Conservation (phyloP, 2,329 filamentous ascomycete genomes). For the Xylaria sp. region DNA sequence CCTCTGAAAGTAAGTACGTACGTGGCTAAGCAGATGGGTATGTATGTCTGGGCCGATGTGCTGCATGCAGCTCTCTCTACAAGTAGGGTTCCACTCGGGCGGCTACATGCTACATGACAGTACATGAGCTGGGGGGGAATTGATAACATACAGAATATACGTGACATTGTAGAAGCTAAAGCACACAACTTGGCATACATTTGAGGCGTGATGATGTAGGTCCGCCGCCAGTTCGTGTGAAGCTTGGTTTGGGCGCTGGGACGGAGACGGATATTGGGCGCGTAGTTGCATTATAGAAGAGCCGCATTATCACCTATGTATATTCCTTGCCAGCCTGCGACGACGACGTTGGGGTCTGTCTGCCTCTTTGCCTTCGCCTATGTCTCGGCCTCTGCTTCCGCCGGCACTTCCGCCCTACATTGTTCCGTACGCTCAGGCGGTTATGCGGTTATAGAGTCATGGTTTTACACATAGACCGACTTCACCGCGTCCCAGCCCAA, state of each 20-base stretch:
- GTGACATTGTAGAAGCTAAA: conserved; percentile 21
- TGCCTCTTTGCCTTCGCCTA: too few species aligned
- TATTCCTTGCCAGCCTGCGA: conserved; percentile 14
- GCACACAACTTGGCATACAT: conserved; percentile 22
- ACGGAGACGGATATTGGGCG: conserved; percentile 16
- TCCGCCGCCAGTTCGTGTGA: conserved; percentile 3
- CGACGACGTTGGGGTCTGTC: conserved; percentile 11
- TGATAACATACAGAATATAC: conserved; percentile 24
- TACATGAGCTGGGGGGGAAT: conserved; percentile 18
- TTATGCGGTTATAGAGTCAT: conserved; percentile 2
- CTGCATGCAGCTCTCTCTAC: conserved; percentile 17
- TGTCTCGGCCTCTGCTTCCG: not conserved
- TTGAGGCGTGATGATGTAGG: conserved; percentile 25
- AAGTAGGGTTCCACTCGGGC: conserved; percentile 22
- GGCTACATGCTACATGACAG: conserved; percentile 21
- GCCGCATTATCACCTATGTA: conserved; percentile 23
- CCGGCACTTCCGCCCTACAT: not conserved
- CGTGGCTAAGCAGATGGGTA: not conserved
- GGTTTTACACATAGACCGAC: not conserved
- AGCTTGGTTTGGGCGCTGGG: conserved; percentile 6
- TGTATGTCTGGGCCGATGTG: not conserved
- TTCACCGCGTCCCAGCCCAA: too few species aligned
- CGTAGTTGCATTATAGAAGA: conserved; percentile 29
- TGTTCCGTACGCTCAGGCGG: not conserved
- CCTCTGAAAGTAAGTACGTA: not conserved